Evolutionary conservation across 129 eudicot species (phyloP).

Genomic region (Flaveria robusta): DNA sequence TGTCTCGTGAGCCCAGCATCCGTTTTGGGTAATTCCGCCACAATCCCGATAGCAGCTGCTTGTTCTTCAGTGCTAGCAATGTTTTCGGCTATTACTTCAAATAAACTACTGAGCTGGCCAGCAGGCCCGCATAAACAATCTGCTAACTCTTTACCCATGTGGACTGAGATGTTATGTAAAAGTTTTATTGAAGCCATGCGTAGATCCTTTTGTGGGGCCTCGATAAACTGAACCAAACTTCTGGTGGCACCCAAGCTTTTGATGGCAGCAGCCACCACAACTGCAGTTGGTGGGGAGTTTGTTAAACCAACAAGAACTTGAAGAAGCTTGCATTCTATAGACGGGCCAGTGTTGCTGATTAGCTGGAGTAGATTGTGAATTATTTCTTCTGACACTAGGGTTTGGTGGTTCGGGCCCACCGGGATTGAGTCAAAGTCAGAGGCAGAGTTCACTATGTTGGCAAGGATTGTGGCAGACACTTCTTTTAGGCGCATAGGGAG

Average conservation of each 20-base stretch:
- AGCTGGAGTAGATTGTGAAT: constrained; percentile 74
- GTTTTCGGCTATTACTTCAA: constrained; percentile 56
- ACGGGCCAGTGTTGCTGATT: constrained; percentile 91
- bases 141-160: constrained; percentile 76
- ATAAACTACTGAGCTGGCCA: constrained; percentile 71
- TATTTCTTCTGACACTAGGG: constrained; percentile 72
- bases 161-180: constrained; percentile 67
- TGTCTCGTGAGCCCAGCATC: constrained; percentile 66
- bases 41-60: constrained; percentile 73
- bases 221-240: constrained; percentile 86
- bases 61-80: constrained; percentile 80
- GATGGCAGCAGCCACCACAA: constrained; percentile 69
- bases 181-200: constrained; percentile 77
- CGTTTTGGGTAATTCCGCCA: constrained; percentile 75
- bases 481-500: constrained; percentile 75
- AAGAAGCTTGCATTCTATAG: constrained; percentile 81
- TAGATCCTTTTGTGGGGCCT: constrained; percentile 79
- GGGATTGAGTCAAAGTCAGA: constrained; percentile 64
- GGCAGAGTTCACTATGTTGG: constrained; percentile 72
- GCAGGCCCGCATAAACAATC: constrained; percentile 64
- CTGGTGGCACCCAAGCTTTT: constrained; percentile 81
- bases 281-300: constrained; percentile 52
- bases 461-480: constrained; percentile 82
- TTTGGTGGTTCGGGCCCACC: constrained; percentile 68
- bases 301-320: constrained; percentile 92